Evolutionary conservation across 176 grass and related monocot genomes (phyloP).

Genomic region (Avena atlantica): DNA sequence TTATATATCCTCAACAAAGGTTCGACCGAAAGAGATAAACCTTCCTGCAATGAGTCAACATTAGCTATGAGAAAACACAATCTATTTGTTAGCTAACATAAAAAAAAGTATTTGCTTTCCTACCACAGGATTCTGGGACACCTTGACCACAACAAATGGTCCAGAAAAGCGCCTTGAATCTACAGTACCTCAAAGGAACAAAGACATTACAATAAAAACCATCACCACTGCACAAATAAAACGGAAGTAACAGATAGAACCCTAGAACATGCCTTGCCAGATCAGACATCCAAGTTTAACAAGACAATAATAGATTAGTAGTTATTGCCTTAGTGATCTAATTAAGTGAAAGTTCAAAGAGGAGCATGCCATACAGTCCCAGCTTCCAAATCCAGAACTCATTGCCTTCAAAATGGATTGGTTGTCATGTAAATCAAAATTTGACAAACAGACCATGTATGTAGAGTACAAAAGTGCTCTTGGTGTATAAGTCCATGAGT

Average conservation of each 20-base stretch:
- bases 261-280: constrained; percentile 17
- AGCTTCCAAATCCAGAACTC: background rate
- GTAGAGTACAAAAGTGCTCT: background rate
- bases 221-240: background rate
- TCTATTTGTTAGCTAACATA: constrained; percentile 28
- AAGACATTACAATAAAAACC: constrained; percentile 15
- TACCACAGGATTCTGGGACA: constrained; percentile 76
- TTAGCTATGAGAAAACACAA: constrained; percentile 45
- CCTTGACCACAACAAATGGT: constrained; percentile 84
- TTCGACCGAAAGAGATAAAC: constrained; percentile 72
- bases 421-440: background rate
- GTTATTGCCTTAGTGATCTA: background rate
- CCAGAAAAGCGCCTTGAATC: constrained; percentile 77
- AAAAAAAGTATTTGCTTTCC: constrained; percentile 28
- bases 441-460: background rate
- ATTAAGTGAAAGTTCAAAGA: background rate
- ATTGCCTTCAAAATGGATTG: background rate
- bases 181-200: constrained; percentile 37
- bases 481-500: constrained; percentile 17
- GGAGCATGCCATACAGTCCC: background rate
- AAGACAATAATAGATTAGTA: background rate
- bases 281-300: constrained; percentile 22
- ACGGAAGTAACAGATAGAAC: background rate
- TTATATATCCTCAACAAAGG: constrained; percentile 83
- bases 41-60: constrained; percentile 67